Base-by-base conservation (phyloP, 2,329 filamentous ascomycete species). In the Cercospora zeae-maydis region DNA sequence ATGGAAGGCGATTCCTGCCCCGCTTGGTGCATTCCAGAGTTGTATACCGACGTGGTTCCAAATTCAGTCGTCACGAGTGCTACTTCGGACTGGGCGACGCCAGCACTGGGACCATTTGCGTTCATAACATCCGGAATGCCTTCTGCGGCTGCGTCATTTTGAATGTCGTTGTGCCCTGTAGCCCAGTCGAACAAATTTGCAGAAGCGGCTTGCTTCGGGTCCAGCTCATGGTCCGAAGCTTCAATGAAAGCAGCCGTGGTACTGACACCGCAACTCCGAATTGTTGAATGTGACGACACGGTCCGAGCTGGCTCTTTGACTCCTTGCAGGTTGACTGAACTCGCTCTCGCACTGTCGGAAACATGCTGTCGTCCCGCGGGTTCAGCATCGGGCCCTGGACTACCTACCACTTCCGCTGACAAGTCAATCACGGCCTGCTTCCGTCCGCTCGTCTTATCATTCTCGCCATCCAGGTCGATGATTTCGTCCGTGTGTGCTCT, bases 401-500 rank as follows among this genome's bases (percentile, higher is more conserved):
- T 31, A 52, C 16, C 52, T 11, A 14, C n/a, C 13, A 54, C 55
- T 7, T 72, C 70, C 4, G 72, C 70, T 14, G 75, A 72, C 30
- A 75, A 63, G 56, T 73, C 69, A 42, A 77, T 73, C 13, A 88
- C 75, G 0, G 81, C 81, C 11, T 62, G 47, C 31, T 53, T 57
- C n/a, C 59, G 51, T 36, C 52, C 55, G 21, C 73, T 75, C 24
- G 72, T 76, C 49, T 82, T 78, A 13, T 79, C 75, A 14, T 69
- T 65, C 7, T 75, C 71, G 1, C 72, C 77, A 11, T 82, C 80
- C 1, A 82, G 66, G 70, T 82, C 80, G 59, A 82, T 82, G 11
- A 82, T 69, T 54, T 80, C 79, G 11, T 67, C 70, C 1, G 79
- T 78, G 45, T 85, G 79, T 54, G 86, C 83, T 68, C 86, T 85